Base-by-base conservation (phyloP, 2,329 filamentous ascomycete genomes). In the Coniochaeta sp. region DNA sequence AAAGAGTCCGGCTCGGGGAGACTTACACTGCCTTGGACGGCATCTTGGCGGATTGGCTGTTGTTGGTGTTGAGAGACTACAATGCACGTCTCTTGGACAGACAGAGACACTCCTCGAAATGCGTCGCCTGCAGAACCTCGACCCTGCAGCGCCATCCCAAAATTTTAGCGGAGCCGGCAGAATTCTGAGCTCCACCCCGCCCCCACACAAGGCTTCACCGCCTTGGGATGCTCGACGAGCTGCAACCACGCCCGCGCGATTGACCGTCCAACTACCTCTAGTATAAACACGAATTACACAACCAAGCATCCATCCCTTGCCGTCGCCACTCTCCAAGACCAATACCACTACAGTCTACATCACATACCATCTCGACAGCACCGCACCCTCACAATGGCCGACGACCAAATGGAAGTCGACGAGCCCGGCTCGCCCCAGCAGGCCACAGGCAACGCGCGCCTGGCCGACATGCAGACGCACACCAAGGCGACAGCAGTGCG, bases 401-500 rank as follows among this genome's bases (percentile, higher is more conserved):
- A 80, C 64, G 67, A 71, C 48, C 74, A 82, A 55, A 84, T 85
- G 81, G 81, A 84, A 30, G 59, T 83, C 52, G 81, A 84, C 66
- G 66, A 71, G 65, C 69, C 67, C 42, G 65, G 66, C 31, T 57
- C 60, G 55, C 56, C 58, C 56, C 54, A 53, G 62, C 60, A 52
- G 58, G 60, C 66, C 51, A 62, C 69, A 51, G 71, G 74, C 54
- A 66, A 71, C 52, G 70, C 68, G 60, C 79, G 80, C 61, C 74
- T 80, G 56, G 72, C 74, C 61, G 82, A 86, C 63, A 86, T 89
- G 77, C 82, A 83, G 62, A 91, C 88, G 6, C 79, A 82, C 61
- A 76, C 79, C 32, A 86, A 87, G 65, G 88, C 88, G 51, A 89
- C 85, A 1, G 89, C 89, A 22, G 89, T 94, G 54, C 87, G 89